phyloP scores from a whole-genome alignment of 306 rosid species.

The Nissolia schottii region DNA sequence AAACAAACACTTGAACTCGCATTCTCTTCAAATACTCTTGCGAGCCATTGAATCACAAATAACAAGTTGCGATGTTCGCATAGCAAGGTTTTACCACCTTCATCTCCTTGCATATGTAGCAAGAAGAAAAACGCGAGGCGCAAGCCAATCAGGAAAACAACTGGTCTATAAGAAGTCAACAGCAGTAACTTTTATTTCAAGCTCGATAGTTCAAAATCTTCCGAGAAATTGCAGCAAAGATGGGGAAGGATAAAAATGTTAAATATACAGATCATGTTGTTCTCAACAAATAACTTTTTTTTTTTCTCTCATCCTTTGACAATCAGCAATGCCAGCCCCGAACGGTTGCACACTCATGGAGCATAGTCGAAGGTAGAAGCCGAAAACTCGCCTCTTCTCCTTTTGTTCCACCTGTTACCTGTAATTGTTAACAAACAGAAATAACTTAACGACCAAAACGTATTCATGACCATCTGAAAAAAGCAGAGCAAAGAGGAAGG shows the following conservation, averaged over 20 bases:
- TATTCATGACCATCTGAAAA: slow-evolving; percentile 7
- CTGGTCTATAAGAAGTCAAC: background rate
- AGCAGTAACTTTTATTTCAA: slow-evolving; percentile 28
- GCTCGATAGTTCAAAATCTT: slow-evolving; percentile 37
- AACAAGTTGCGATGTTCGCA: background rate
- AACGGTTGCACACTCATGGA: slow-evolving; percentile 32
- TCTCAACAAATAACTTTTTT: slow-evolving; percentile 28
- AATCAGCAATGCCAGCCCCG: slow-evolving; percentile 22
- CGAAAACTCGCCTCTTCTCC: slow-evolving; percentile 20
- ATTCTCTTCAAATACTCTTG: background rate
- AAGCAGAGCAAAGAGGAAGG: background rate
- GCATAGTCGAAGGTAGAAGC: slow-evolving; percentile 22
- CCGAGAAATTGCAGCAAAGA: slow-evolving; percentile 18
- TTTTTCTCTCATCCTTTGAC: slow-evolving; percentile 23
- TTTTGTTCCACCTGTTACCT: slow-evolving; percentile 32
- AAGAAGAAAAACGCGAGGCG: background rate
- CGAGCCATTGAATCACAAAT: background rate
- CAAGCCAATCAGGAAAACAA: background rate
- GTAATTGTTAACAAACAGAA: slow-evolving; percentile 25
- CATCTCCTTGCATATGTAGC: background rate
- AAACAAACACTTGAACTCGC: background rate
- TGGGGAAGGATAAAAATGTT: slow-evolving; percentile 15
- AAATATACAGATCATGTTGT: slow-evolving; percentile 34
- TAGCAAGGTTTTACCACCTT: background rate
- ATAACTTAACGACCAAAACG: slow-evolving; percentile 16